Conservation (phyloP, 768 basidiomycete genomes). For the Tremella yokohamensis region DNA sequence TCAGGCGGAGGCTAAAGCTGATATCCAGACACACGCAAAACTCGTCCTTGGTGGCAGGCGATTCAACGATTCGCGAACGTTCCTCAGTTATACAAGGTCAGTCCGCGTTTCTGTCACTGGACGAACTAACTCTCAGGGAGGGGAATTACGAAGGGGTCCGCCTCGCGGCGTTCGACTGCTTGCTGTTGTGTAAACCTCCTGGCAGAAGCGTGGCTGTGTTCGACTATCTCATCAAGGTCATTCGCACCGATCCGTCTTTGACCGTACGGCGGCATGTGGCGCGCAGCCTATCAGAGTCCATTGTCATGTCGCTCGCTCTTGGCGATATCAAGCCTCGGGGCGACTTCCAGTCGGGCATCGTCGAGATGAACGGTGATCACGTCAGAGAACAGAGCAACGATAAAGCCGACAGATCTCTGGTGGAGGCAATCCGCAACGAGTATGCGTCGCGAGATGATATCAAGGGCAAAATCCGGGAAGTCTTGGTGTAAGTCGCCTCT, state of each 20-base stretch:
- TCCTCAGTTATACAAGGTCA: constrained; percentile 76
- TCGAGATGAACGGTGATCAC: constrained; percentile 64
- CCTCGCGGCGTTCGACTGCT: constrained; percentile 86
- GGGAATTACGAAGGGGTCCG: constrained; percentile 91
- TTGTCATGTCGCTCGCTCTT: constrained; percentile 79
- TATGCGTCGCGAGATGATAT: constrained; percentile 68
- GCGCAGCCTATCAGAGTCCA: constrained; percentile 74
- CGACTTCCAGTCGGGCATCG: constrained; percentile 25
- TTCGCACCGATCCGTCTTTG: constrained; percentile 79
- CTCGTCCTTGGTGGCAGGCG: constrained; percentile 25
- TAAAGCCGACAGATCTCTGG: constrained; percentile 65
- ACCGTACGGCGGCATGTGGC: constrained; percentile 82
- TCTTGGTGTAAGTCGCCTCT: constrained; percentile 63
- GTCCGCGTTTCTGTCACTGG: no score
- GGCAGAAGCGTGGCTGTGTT: constrained; percentile 76
- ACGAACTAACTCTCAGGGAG: constrained; percentile 52
- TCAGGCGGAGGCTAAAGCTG: not conserved
- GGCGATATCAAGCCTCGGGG: constrained; percentile 72
- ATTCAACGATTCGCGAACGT: constrained; percentile 53
- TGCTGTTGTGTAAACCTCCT: constrained; percentile 73
- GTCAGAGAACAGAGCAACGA: constrained; percentile 58
- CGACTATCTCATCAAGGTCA: constrained; percentile 80
- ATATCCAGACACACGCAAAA: constrained; percentile 22
- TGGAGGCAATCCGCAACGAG: constrained; percentile 85
- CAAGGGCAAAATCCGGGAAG: constrained; percentile 74